Evolutionary conservation across 75 land plant genomes (phyloP), one percentile per base, ranked within the genome.

Genomic region (Larix kaempferi): DNA sequence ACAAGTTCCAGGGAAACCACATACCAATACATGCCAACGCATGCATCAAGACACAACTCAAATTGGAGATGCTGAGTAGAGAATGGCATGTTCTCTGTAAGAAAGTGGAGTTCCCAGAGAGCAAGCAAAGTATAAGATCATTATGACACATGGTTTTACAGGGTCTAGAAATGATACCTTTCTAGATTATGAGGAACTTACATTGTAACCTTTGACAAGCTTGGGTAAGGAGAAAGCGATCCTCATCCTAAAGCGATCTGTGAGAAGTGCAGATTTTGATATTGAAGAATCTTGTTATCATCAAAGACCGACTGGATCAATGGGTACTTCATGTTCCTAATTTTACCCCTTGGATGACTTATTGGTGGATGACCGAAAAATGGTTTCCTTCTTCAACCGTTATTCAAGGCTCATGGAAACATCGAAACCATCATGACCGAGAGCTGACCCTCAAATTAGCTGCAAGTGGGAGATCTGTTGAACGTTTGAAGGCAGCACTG

Each of bases 211-310:
- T 94, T 82, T 83, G 99, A 96, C 82, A 85, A 97, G 84, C 85
- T 97, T 67, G 99, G 99, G 14, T 96, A 94, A 80, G 99, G 95
- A 63, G 95, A 96, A 84, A 96, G 97, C 79, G 97, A 94, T 77
- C 94, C 97, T 10, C 80, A 91, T 82, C 97, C 92, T 11, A 79
- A n/a, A 82, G 33, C 69, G 90, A 52, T 78, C 88, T 3, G 76
- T 83, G 2, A 87, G 89, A 67, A 92, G 92, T 58, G 85, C 80
- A 12, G 93, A 92, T 37, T 62, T 80, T 52, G 99, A 96, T 78
- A 79, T 96, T 13, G 52, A 33, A 26, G 75, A 79, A 21, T 84
- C 67, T 35, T 89, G 77, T 39, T 64, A 60, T 41, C 74, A 72
- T 74, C 81, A n/a, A 82, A 56, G 73, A 44, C 14, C 6, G 35